Evolutionary conservation across 2,329 filamentous ascomycete genomes (phyloP), one percentile per base, ranked within the genome.

Genomic region (Stagonosporopsis rhizophila): DNA sequence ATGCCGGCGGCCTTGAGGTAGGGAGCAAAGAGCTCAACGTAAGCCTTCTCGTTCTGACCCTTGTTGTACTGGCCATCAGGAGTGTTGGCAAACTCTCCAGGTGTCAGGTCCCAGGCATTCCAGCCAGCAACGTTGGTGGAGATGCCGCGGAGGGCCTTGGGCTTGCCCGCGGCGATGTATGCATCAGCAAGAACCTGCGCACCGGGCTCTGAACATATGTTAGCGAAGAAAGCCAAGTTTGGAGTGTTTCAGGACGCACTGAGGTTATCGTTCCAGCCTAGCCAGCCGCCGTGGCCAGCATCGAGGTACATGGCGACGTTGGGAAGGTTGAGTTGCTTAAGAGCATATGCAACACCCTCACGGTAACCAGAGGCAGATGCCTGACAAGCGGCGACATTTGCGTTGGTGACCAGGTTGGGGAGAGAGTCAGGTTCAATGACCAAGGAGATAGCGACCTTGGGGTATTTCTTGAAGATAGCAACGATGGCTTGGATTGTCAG

Each of bases 261-360:
- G 48, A 86, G 79, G 76, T 88, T 88, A 67, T 83, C 85, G 49
- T 82, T 75, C 85, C 85, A 88, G 70, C 86, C 86, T 47, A 88
- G 80, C 86, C 86, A 89, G 64, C 86, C 85, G 44, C 83, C 85
- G 73, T 89, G 86, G 61, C 85, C 86, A 20, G 85, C 85, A 66
- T 89, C 86, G 38, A 88, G 74, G 73, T 88, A 88, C 83, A 86
- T 85, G 62, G 83, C 78, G 32, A 88, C 85, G 71, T 89, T 88
- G 66, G 83, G 80, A 32, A 88, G 75, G 75, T 87, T 86, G 62
- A 88, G 78, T 54, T 79, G 76, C 66, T 80, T 78, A 52, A 87
- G 73, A 4, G 85, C 86, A 68, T 88, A 88, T 22, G 83, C 79
- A 34, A 84, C 80, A 66, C 83, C 81, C 30, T 83, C 81, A 60